These are phyloP conservation scores for Ophiobolus disseminans DNA, from an alignment of 2,329 filamentous ascomycete genomes.

Conservation along the genomic window DNA sequence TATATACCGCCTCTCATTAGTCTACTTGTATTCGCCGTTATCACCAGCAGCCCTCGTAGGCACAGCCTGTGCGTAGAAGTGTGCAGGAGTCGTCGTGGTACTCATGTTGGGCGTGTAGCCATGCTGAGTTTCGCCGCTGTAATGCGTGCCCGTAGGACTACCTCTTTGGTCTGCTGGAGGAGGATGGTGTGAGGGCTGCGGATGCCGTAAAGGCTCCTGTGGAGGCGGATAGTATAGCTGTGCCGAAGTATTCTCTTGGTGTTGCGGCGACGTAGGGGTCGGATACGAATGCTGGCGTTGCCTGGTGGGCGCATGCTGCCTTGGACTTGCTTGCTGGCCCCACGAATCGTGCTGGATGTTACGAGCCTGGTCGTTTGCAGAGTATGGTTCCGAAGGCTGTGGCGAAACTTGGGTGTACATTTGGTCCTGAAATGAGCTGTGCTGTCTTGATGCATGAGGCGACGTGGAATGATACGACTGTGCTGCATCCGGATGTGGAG, in stretches of 20 bases:
- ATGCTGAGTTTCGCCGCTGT: neutral
- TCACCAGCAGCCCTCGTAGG: neutral
- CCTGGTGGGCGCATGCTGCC: neutral
- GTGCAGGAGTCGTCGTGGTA: conserved; percentile 1
- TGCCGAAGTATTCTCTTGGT: neutral
- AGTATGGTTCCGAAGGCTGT: neutral
- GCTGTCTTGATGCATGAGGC: neutral
- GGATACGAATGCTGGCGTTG: conserved; percentile 1
- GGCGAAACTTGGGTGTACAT: neutral
- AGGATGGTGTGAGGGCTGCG: neutral
- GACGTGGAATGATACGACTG: neutral
- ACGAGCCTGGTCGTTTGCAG: neutral
- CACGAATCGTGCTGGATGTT: neutral
- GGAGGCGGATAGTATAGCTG: conserved; percentile 4
- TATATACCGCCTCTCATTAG: neutral
- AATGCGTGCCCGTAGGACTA: neutral
- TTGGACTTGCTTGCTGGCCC: neutral
- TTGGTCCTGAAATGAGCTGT: neutral
- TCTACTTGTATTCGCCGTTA: neutral
- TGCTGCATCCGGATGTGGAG: conserved; percentile 6
- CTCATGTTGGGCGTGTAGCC: neutral
- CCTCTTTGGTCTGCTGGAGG: neutral
- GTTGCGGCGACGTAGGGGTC: conserved; percentile 1
- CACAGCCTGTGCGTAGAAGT: neutral
- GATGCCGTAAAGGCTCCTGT: neutral